phyloP scores from a whole-genome alignment of 257 asterid genomes.

The Ajuga chamaepitys region DNA sequence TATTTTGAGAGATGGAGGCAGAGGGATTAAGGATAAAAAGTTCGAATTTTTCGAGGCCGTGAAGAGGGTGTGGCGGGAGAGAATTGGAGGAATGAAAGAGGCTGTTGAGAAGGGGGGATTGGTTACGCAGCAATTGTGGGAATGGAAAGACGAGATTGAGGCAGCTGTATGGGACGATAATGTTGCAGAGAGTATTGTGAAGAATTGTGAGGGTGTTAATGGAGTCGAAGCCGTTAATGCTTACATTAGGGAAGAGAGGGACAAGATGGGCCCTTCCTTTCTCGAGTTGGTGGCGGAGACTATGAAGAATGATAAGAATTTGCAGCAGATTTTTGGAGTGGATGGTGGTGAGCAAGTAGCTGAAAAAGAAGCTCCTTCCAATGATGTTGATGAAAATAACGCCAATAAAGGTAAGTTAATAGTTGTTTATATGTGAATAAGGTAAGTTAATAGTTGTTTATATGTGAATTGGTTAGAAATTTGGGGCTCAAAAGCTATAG shows the following conservation, averaged over 20 bases:
- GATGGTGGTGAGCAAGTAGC: not conserved
- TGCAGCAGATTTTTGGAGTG: conserved; percentile 23
- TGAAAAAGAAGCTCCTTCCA: conserved; percentile 16
- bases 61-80: conserved; percentile 58
- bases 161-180: conserved; percentile 58
- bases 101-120: conserved; percentile 35
- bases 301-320: conserved; percentile 24
- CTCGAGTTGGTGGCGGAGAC: conserved; percentile 52
- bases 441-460: conserved; percentile 24
- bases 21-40: conserved; percentile 10
- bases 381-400: conserved; percentile 14
- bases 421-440: too few species aligned
- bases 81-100: conserved; percentile 38
- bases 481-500: not conserved
- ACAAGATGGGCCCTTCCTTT: conserved; percentile 62
- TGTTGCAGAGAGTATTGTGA: conserved; percentile 21
- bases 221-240: conserved; percentile 36
- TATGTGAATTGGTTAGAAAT: not conserved
- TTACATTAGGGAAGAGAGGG: conserved; percentile 51
- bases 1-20: conserved; percentile 8
- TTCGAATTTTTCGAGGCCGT: conserved; percentile 38
- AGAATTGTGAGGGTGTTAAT: conserved; percentile 35
- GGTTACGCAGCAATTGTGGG: conserved; percentile 44
- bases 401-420: too few species aligned
- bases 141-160: conserved; percentile 66